These are phyloP conservation scores for Capsicum pubescens DNA, from an alignment of 257 asterid species.

Conservation along the genomic window DNA sequence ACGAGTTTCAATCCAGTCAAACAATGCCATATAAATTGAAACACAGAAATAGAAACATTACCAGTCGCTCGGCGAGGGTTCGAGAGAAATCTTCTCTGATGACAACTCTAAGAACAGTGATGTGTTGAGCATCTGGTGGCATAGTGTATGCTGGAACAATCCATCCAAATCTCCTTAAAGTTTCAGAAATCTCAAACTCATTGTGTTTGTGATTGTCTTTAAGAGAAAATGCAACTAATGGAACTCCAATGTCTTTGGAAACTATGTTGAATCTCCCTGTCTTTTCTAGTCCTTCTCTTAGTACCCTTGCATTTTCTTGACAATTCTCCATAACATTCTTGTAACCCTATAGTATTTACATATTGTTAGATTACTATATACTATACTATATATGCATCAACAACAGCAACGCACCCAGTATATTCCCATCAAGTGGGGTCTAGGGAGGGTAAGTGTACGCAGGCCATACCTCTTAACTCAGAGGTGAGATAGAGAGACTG, in stretches of 20 bases:
- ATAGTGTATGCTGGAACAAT: constrained; percentile 91
- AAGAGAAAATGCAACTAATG: constrained; percentile 85
- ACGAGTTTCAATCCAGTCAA: neutral
- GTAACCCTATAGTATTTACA: constrained; percentile 54
- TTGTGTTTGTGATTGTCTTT: constrained; percentile 72
- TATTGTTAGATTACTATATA: too few relatives aligned
- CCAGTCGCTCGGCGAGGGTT: constrained; percentile 86
- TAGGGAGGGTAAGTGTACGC: too few relatives aligned
- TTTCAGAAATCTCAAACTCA: constrained; percentile 76
- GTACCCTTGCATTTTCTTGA: constrained; percentile 73
- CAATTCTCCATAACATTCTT: constrained; percentile 83
- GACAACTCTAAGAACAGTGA: constrained; percentile 80
- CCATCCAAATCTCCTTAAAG: constrained; percentile 83
- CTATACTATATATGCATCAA: too few relatives aligned
- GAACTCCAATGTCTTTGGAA: constrained; percentile 86
- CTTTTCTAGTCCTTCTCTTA: constrained; percentile 66
- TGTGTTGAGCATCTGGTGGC: constrained; percentile 85
- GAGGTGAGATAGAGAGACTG: too few relatives aligned
- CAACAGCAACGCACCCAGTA: too few relatives aligned
- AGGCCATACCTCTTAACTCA: too few relatives aligned
- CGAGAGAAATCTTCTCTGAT: constrained; percentile 84
- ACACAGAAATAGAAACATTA: neutral
- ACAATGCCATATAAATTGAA: neutral
- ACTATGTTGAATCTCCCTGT: constrained; percentile 75
- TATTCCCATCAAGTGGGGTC: too few relatives aligned